Percentiles rank a stretch among this genome's conserved stretches.
These are phyloP conservation scores for Lithocarpus polystachyus DNA, from an alignment of 306 rosid species.

Conservation along the genomic window DNA sequence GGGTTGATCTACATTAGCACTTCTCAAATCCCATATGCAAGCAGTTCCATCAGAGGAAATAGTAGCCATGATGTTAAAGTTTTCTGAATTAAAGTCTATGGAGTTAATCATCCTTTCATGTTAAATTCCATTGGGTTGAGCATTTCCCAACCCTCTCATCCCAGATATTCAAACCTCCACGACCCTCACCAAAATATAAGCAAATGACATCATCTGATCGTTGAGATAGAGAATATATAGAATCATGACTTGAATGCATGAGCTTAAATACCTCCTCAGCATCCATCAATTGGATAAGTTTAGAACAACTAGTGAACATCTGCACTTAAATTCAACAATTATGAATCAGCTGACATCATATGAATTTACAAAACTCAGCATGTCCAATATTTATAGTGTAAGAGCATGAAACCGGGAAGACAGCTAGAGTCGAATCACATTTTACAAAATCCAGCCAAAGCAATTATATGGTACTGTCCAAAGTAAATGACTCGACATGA, in stretches of 20 bases:
- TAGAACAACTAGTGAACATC: constrained; percentile 76
- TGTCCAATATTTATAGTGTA: not conserved
- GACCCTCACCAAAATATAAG: constrained; percentile 67
- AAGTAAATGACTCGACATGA: not conserved
- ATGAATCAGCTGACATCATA: not conserved
- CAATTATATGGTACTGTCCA: not conserved
- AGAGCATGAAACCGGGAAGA: not conserved
- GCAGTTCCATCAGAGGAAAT: constrained; percentile 79
- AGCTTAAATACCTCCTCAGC: constrained; percentile 80
- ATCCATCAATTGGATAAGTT: constrained; percentile 67
- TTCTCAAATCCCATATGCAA: constrained; percentile 91
- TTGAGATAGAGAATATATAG: constrained; percentile 56
- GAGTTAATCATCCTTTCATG: constrained; percentile 67
- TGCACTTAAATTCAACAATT: constrained; percentile 26
- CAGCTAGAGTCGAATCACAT: not conserved
- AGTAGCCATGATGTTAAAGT: constrained; percentile 59
- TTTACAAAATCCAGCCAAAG: not conserved
- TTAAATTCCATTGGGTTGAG: constrained; percentile 47
- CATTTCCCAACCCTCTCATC: constrained; percentile 62
- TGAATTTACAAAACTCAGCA: not conserved
- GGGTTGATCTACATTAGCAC: constrained; percentile 29
- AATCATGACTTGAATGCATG: constrained; percentile 37
- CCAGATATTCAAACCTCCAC: constrained; percentile 62
- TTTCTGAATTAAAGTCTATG: constrained; percentile 56
- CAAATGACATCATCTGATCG: constrained; percentile 52